These are phyloP conservation scores for Phytopythium chamaehyphon DNA, from an alignment of 352 stramenopile genomes.

Conservation along the genomic window DNA sequence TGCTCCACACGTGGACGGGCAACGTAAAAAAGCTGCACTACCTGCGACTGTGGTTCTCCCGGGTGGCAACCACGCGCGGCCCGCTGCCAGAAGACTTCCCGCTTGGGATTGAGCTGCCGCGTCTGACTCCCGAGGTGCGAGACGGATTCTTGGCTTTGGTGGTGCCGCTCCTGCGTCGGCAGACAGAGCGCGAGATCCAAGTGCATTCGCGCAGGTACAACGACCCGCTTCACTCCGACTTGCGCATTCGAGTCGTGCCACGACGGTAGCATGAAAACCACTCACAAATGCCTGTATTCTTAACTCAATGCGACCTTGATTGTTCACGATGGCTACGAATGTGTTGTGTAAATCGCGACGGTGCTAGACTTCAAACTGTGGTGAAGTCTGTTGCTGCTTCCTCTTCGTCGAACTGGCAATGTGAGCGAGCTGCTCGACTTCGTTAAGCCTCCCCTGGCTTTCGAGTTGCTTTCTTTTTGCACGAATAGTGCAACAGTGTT, in stretches of 20 bases:
- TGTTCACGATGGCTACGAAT: too few species aligned
- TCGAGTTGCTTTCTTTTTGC: not conserved
- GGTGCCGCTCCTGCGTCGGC: conserved; percentile 69
- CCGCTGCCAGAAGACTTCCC: conserved; percentile 48
- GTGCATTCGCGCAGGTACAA: conserved; percentile 63
- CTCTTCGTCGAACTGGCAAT: not conserved
- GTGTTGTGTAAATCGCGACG: not conserved
- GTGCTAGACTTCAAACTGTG: conserved; percentile 4
- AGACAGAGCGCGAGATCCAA: conserved; percentile 55
- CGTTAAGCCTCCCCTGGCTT: not conserved
- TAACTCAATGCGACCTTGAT: not conserved
- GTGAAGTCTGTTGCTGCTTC: not conserved
- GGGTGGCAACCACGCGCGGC: conserved; percentile 32
- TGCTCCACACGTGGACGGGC: conserved; percentile 58
- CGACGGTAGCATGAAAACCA: conserved; percentile 10
- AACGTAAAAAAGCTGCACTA: conserved; percentile 70
- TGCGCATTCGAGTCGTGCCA: conserved; percentile 59
- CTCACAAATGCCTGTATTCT: not conserved
- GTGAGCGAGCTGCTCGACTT: not conserved
- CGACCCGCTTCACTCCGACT: conserved; percentile 54
- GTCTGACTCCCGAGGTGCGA: conserved; percentile 60
- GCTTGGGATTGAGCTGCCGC: conserved; percentile 61
- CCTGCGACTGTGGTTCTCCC: conserved; percentile 59
- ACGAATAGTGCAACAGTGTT: not conserved
- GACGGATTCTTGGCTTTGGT: conserved; percentile 75